These are phyloP conservation scores for Gnetum montanum DNA, from an alignment of 75 land plant genomes.

Conservation along the genomic window DNA sequence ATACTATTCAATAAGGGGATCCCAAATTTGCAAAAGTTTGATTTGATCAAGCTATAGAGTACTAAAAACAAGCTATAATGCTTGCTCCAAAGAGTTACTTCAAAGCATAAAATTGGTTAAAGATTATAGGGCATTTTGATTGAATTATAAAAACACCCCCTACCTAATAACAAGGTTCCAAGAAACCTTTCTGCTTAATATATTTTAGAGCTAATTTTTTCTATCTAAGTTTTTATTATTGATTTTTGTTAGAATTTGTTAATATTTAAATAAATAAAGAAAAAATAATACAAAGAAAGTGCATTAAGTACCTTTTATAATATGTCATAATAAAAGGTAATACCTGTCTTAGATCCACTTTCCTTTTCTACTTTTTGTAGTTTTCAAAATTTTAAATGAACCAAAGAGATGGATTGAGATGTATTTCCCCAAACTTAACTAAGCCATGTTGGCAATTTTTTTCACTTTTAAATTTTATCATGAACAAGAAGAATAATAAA, in stretches of 20 bases:
- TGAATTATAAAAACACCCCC: background rate
- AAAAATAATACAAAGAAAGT: background rate
- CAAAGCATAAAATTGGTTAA: background rate
- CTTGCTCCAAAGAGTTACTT: conserved; percentile 2
- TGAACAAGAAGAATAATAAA: background rate
- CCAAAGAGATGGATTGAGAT: background rate
- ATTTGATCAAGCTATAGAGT: conserved; percentile 18
- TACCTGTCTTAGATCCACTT: background rate
- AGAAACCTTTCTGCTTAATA: no score
- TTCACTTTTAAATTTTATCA: background rate
- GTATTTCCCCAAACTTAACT: background rate
- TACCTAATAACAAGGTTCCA: no score
- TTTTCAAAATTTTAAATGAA: background rate
- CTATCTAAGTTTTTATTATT: background rate
- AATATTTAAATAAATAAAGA: background rate
- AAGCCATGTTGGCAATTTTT: background rate
- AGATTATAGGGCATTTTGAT: background rate
- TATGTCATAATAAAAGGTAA: background rate
- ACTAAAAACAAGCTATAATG: conserved; percentile 20
- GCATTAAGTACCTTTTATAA: background rate
- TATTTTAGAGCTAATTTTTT: background rate
- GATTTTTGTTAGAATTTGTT: background rate
- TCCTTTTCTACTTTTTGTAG: background rate
- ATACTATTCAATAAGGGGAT: conserved; percentile 10
- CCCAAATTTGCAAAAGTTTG: conserved; percentile 14